A percentile compares a stretch with the other conserved stretches of the same genome.
Evolutionary conservation across 139 green algal genomes (phyloP).

Genomic region (Monoraphidium neglectum): DNA sequence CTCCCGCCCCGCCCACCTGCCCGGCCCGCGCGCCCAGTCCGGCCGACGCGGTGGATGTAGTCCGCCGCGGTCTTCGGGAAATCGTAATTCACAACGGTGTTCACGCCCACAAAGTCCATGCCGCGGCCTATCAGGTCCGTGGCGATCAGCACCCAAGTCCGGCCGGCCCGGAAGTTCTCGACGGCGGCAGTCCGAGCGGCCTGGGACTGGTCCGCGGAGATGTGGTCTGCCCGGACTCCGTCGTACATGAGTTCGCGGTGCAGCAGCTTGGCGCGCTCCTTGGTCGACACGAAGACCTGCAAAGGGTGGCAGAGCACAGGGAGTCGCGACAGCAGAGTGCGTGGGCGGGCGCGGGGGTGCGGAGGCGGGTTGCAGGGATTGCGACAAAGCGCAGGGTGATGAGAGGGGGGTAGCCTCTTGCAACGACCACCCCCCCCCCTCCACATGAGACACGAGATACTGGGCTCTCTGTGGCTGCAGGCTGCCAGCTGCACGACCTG

Average conservation of each 20-base stretch:
- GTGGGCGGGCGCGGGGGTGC: no score
- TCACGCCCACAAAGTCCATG: slow-evolving; percentile 93
- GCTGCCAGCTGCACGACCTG: no score
- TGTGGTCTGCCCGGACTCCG: slow-evolving; percentile 80
- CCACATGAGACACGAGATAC: no score
- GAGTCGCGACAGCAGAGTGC: no score
- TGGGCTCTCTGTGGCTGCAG: no score
- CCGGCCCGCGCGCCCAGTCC: slow-evolving; percentile 63
- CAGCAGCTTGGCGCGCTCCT: slow-evolving; percentile 13
- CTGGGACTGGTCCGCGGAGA: slow-evolving; percentile 77
- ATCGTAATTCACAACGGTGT: slow-evolving; percentile 97
- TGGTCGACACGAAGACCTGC: slow-evolving; percentile 33
- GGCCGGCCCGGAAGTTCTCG: slow-evolving; percentile 73
- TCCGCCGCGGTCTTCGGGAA: slow-evolving; percentile 80
- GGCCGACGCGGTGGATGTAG: slow-evolving; percentile 93
- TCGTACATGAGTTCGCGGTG: slow-evolving; percentile 88
- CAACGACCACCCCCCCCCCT: no score
- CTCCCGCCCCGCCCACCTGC: background rate
- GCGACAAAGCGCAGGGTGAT: no score
- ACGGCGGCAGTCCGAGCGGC: slow-evolving; percentile 68
- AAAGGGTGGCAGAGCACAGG: no score
- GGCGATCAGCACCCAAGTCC: slow-evolving; percentile 90
- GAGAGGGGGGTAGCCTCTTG: no score
- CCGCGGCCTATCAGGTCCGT: slow-evolving; percentile 92
- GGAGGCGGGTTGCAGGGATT: no score